Conservation (phyloP, 1,139 yeast species). For the Meyerozyma guilliermondii region DNA sequence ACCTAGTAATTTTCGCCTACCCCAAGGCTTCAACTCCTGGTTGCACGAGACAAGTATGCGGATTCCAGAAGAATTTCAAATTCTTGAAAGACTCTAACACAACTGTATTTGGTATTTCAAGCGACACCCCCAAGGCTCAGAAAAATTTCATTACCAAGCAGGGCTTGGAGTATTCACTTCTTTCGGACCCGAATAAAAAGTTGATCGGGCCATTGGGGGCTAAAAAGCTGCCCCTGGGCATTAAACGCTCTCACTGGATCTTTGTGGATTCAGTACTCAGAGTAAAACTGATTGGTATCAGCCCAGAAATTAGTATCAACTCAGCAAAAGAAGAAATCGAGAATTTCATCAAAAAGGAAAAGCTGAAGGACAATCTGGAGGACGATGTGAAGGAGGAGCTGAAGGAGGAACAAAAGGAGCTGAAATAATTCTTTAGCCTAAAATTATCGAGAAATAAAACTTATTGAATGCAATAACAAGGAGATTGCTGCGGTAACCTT, state of each 20-base stretch:
- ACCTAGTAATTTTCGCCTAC: slow-evolving; percentile 68
- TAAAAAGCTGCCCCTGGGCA: slow-evolving; percentile 70
- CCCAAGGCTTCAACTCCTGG: slow-evolving; percentile 96
- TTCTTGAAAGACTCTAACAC: slow-evolving; percentile 48
- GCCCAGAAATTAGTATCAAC: slow-evolving; percentile 72
- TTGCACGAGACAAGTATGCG: slow-evolving; percentile 89
- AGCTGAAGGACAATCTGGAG: slow-evolving; percentile 2
- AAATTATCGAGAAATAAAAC: slow-evolving; percentile 6
- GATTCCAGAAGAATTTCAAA: slow-evolving; percentile 66
- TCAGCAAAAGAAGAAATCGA: slow-evolving; percentile 57
- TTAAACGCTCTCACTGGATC: slow-evolving; percentile 86
- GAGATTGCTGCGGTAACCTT: slow-evolving; percentile 51
- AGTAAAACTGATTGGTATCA: slow-evolving; percentile 59
- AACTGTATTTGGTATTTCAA: slow-evolving; percentile 62
- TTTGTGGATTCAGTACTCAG: slow-evolving; percentile 72
- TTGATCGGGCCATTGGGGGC: slow-evolving; percentile 79
- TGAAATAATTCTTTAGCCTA: neutral
- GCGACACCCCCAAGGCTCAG: slow-evolving; percentile 74
- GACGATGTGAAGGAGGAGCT: neutral
- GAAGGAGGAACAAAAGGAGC: neutral
- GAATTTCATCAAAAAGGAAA: slow-evolving; percentile 18
- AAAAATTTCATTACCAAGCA: slow-evolving; percentile 70
- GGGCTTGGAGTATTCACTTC: slow-evolving; percentile 62
- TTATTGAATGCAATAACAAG: slow-evolving; percentile 32
- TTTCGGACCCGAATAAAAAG: slow-evolving; percentile 70